Conservation (phyloP, 1,139 yeast genomes). For the Sugiyamaella neomexicana region DNA sequence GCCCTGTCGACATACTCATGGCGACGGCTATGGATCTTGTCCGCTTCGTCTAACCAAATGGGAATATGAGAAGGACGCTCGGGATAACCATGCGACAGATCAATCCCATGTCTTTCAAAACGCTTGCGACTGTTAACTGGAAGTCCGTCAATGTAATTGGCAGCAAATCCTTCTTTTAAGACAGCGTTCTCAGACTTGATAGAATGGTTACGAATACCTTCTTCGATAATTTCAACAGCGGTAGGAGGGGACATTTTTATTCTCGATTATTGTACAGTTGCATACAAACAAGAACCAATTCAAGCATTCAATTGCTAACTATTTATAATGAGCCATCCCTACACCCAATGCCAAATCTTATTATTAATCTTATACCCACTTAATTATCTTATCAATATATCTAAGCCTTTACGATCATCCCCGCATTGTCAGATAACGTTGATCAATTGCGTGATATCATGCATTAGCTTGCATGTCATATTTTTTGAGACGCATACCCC, state of each 20-base stretch:
- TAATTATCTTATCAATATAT: neutral
- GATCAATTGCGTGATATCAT: neutral
- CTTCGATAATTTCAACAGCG: constrained; percentile 19
- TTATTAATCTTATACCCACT: neutral
- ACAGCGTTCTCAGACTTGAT: constrained; percentile 16
- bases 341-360: neutral
- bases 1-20: constrained; percentile 49
- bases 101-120: constrained; percentile 44
- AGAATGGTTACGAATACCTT: constrained; percentile 18
- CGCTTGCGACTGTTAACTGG: constrained; percentile 45
- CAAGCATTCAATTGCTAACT: neutral
- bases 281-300: neutral
- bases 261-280: neutral
- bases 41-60: constrained; percentile 55
- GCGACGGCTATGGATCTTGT: constrained; percentile 46
- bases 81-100: constrained; percentile 49
- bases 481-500: neutral
- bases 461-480: neutral
- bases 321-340: too few relatives aligned
- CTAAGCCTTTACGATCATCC: neutral
- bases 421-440: neutral
- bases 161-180: constrained; percentile 23
- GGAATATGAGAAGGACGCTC: constrained; percentile 47
- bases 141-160: constrained; percentile 33
- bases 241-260: constrained; percentile 17